Evolutionary conservation across 108 stramenopile genomes (phyloP).

Genomic region (Nitzschia putrida): DNA sequence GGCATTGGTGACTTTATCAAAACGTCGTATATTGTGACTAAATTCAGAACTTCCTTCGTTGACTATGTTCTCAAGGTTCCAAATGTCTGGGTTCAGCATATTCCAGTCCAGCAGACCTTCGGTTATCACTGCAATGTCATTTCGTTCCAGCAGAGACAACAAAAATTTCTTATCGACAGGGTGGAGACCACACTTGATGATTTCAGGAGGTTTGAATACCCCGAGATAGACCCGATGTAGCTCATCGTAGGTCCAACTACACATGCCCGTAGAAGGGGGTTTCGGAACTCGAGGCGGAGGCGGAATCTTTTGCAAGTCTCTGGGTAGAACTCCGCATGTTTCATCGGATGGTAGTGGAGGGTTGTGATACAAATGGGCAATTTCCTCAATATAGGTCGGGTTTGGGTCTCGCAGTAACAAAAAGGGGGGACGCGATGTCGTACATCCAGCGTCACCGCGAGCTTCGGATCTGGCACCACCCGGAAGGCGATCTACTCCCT

Average conservation of each 20-base stretch:
- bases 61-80: slow-evolving; percentile 48
- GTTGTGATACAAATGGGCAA: slow-evolving; percentile 60
- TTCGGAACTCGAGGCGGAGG: slow-evolving; percentile 33
- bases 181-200: background rate
- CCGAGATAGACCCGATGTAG: slow-evolving; percentile 52
- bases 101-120: slow-evolving; percentile 52
- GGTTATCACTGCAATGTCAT: slow-evolving; percentile 69
- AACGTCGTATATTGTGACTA: slow-evolving; percentile 63
- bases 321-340: slow-evolving; percentile 20
- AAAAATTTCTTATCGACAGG: slow-evolving; percentile 53
- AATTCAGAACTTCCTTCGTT: slow-evolving; percentile 40
- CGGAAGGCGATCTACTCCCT: no score
- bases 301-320: slow-evolving; percentile 44
- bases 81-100: slow-evolving; percentile 31
- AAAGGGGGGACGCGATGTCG: background rate
- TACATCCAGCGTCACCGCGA: background rate
- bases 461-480: background rate
- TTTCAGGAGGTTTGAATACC: slow-evolving; percentile 34
- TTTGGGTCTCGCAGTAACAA: slow-evolving; percentile 14
- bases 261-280: slow-evolving; percentile 46
- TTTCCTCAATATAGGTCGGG: slow-evolving; percentile 54
- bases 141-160: slow-evolving; percentile 63
- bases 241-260: slow-evolving; percentile 64
- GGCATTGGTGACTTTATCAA: slow-evolving; percentile 27
- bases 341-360: slow-evolving; percentile 42